phyloP scores from a whole-genome alignment of 352 stramenopile species.

The Hyaloperonospora arabidopsidis region DNA sequence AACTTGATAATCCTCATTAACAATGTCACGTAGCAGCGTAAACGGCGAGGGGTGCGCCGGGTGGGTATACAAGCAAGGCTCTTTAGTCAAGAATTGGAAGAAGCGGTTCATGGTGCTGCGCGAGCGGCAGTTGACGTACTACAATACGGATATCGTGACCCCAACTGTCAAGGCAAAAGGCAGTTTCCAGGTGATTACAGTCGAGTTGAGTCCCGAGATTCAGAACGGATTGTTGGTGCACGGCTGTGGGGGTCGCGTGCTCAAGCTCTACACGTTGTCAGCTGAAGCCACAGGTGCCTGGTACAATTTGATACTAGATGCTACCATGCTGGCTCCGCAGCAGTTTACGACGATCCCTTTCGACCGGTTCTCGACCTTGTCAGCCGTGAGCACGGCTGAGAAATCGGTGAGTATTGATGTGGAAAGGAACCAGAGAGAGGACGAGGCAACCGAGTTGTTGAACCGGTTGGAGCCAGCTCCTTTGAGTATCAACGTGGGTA shows the following conservation, averaged over 20 bases:
- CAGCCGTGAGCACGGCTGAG: slow-evolving; percentile 17
- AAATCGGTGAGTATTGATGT: slow-evolving; percentile 22
- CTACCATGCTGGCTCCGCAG: slow-evolving; percentile 26
- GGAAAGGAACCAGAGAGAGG: too few relatives aligned
- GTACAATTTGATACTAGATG: slow-evolving; percentile 72
- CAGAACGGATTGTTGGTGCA: slow-evolving; percentile 79
- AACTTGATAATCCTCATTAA: too few relatives aligned
- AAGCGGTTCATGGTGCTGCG: slow-evolving; percentile 79
- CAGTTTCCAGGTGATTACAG: slow-evolving; percentile 79
- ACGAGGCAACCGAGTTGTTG: slow-evolving; percentile 40
- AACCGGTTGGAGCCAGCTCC: slow-evolving; percentile 49
- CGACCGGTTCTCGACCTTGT: slow-evolving; percentile 43
- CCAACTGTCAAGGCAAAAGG: slow-evolving; percentile 63
- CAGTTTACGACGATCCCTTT: slow-evolving; percentile 17
- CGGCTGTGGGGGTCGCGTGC: slow-evolving; percentile 65
- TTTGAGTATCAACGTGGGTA: slow-evolving; percentile 31
- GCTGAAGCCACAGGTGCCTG: slow-evolving; percentile 59
- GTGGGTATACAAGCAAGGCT: slow-evolving; percentile 83
- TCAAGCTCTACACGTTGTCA: slow-evolving; percentile 82
- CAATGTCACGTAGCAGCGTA: slow-evolving; percentile 33
- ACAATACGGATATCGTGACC: slow-evolving; percentile 59
- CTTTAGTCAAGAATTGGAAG: slow-evolving; percentile 78
- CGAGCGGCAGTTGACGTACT: slow-evolving; percentile 79
- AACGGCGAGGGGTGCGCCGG: slow-evolving; percentile 49
- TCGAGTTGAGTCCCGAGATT: slow-evolving; percentile 72